These are phyloP conservation scores for Inga oerstediana DNA, from an alignment of 306 rosid species.

Conservation along the genomic window DNA sequence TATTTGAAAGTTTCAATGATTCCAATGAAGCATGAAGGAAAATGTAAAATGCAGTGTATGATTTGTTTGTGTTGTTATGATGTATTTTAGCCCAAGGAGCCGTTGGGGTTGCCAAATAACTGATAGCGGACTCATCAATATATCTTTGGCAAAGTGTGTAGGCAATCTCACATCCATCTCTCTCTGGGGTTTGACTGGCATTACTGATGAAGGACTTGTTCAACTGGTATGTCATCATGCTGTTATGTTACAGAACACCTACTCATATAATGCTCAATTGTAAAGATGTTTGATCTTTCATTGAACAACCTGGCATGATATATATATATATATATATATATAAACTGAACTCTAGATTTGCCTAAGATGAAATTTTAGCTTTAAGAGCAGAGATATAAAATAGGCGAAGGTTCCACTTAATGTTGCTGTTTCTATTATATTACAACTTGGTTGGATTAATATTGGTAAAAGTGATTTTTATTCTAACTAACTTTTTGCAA, in stretches of 20 bases:
- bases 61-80: neutral
- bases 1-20: constrained; percentile 1
- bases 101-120: constrained; percentile 92
- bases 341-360: too few species aligned
- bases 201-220: constrained; percentile 87
- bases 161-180: constrained; percentile 81
- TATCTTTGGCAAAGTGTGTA: constrained; percentile 78
- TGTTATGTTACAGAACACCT: neutral
- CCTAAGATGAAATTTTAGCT: too few species aligned
- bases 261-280: neutral
- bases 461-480: too few species aligned
- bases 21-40: neutral
- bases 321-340: too few species aligned
- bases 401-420: neutral
- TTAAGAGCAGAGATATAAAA: too few species aligned
- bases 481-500: too few species aligned
- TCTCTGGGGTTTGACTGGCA: constrained; percentile 92
- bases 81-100: constrained; percentile 75
- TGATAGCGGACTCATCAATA: constrained; percentile 67
- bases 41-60: neutral
- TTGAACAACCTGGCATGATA: neutral
- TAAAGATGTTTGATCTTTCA: neutral
- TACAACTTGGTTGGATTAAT: too few species aligned
- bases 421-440: neutral
- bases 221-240: constrained; percentile 62